Evolutionary conservation across 2,329 filamentous ascomycete species (phyloP), one percentile per base, ranked within the genome.

Genomic region (Chalaropsis ovoidea): DNA sequence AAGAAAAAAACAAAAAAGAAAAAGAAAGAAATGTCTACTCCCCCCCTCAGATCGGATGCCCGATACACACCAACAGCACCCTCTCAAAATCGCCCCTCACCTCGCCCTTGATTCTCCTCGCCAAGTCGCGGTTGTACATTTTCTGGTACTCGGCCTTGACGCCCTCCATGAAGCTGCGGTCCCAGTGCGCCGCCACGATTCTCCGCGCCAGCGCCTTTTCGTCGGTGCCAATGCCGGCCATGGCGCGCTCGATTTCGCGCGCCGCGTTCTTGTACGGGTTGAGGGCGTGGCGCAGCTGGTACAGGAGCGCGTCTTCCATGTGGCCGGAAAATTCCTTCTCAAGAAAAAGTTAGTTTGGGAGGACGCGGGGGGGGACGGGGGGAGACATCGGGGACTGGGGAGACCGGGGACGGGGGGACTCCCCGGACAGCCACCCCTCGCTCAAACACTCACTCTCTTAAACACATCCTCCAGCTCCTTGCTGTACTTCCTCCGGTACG

Each of bases 201-300:
- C 91, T 81, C 35, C 86, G 81, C 17, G 95, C 82, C 2, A 97
- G 81, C 8, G 92, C 79, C 41, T 85, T 78, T 69, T 99, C 92
- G 74, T 94, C 93, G 11, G 94, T 97, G 1, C 93, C 93, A 69
- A 87, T 71, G 0, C 93, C 94, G 1, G 84, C 82, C 93, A 97
- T 97, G 17, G 88, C 81, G 15, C 89, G 88, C 73, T 96, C 91
- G n/a, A 97, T 80, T 3, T 90, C 78, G 24, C 82, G 77, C 0
- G 92, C 94, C 71, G 95, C 92, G 69, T 90, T 86, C 80, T 89
- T 87, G 67, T 89, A 90, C 69, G 87, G 89, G 75, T 96, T 90
- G 5, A 83, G 78, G 2, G 89, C 93, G 13, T 86, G 80, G 11
- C 82, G 82, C n/a, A 96, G 78, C 74, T 96, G 90, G 73, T 85